A percentile compares a stretch with the other conserved stretches of the same genome.
Conservation (phyloP, 352 stramenopile species). For the Globisporangium paroecandrum region DNA sequence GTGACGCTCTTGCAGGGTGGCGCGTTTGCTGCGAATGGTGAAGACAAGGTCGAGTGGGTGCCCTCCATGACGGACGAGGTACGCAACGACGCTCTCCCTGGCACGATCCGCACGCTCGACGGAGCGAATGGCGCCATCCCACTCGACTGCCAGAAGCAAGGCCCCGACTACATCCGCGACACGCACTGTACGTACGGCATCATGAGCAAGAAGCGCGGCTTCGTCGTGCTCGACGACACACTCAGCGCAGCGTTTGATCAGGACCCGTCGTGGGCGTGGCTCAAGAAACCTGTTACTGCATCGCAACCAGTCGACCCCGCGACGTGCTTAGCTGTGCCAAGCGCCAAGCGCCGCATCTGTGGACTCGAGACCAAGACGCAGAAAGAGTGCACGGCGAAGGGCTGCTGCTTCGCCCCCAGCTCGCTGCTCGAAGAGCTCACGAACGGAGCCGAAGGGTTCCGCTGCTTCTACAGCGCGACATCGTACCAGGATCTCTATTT, state of each 20-base stretch:
- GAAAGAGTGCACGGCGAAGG: conserved; percentile 22
- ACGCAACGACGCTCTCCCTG: conserved; percentile 22
- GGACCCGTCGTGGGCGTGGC: conserved; percentile 25
- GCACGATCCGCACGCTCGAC: conserved; percentile 42
- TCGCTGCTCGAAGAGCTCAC: conserved; percentile 5
- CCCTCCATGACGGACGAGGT: conserved; percentile 24
- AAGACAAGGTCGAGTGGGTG: conserved; percentile 15
- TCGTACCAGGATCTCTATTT: conserved; percentile 48
- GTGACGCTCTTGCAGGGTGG: conserved; percentile 14
- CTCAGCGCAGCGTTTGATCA: conserved; percentile 24
- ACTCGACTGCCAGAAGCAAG: conserved; percentile 30
- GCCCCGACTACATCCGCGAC: conserved; percentile 26
- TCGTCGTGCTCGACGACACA: conserved; percentile 34
- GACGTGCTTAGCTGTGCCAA: conserved; percentile 16
- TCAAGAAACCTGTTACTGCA: conserved; percentile 5
- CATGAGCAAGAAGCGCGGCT: conserved; percentile 32
- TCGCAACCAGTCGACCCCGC: background rate
- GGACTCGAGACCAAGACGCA: conserved; percentile 20
- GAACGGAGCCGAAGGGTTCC: conserved; percentile 16
- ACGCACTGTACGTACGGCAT: conserved; percentile 40
- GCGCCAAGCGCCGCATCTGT: conserved; percentile 22
- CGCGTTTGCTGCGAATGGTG: background rate
- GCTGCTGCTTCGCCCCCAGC: conserved; percentile 26
- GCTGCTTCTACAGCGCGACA: conserved; percentile 28
- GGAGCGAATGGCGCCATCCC: conserved; percentile 23